Percentiles rank a stretch among this genome's conserved stretches.
Conservation (phyloP, 768 basidiomycete genomes). For the Amanita inopinata region DNA sequence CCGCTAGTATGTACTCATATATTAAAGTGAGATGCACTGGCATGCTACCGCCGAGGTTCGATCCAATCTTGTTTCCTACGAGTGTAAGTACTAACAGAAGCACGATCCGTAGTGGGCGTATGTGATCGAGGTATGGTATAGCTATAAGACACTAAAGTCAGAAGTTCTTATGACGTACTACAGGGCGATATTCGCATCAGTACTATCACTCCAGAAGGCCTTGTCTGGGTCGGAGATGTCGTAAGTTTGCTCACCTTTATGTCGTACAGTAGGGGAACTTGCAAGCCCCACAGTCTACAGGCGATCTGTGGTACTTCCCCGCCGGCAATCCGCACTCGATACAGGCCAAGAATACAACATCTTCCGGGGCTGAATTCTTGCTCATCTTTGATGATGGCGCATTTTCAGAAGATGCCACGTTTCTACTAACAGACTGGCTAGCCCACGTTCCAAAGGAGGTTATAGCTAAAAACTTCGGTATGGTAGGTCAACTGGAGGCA, state of each 20-base stretch:
- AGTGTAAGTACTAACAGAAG: too few relatives aligned
- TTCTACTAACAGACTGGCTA: constrained; percentile 50
- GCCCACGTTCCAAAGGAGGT: constrained; percentile 46
- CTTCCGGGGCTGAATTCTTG: constrained; percentile 42
- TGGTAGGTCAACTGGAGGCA: constrained; percentile 18
- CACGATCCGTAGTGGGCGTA: constrained; percentile 44
- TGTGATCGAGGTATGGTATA: constrained; percentile 33
- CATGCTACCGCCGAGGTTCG: constrained; percentile 36
- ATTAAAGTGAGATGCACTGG: constrained; percentile 45
- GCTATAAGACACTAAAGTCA: too few relatives aligned
- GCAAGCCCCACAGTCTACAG: constrained; percentile 16
- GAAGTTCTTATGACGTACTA: too few relatives aligned
- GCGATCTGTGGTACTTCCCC: constrained; percentile 51
- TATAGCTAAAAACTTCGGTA: constrained; percentile 43
- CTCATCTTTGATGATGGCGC: constrained; percentile 41
- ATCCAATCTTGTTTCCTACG: background rate
- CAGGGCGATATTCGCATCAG: too few relatives aligned
- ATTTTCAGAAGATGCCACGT: constrained; percentile 45
- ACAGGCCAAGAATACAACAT: constrained; percentile 36
- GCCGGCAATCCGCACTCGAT: constrained; percentile 47
- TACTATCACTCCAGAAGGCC: too few relatives aligned
- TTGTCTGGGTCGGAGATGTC: too few relatives aligned
- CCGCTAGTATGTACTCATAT: background rate
- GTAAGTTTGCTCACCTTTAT: too few relatives aligned
- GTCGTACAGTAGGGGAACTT: too few relatives aligned